Evolutionary conservation across 2,329 filamentous ascomycete genomes (phyloP).

Genomic region (Thelonectria rubi): DNA sequence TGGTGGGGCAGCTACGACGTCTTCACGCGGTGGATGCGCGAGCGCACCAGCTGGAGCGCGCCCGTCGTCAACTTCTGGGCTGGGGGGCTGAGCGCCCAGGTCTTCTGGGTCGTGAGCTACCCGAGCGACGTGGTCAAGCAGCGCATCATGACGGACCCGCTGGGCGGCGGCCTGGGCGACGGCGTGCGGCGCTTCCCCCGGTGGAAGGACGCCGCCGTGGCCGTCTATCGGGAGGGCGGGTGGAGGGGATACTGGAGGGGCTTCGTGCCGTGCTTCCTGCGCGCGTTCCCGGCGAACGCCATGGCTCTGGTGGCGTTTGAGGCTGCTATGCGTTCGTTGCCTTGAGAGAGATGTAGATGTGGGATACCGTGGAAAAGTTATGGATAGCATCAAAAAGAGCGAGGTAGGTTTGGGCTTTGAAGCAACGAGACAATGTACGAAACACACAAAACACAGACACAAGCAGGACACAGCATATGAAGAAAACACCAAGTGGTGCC

Average conservation of each 20-base stretch:
- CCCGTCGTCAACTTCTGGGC: constrained; percentile 97
- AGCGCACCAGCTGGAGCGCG: constrained; percentile 74
- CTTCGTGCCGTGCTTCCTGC: constrained; percentile 90
- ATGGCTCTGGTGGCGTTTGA: constrained; percentile 95
- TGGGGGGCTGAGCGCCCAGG: constrained; percentile 88
- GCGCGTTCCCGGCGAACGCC: constrained; percentile 95
- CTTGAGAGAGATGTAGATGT: constrained; percentile 43
- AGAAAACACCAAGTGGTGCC: constrained; percentile 43
- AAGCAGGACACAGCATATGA: neutral
- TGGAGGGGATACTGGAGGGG: constrained; percentile 89
- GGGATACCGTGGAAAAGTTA: neutral
- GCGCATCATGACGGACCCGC: constrained; percentile 93
- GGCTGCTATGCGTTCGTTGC: constrained; percentile 79
- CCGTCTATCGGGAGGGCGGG: constrained; percentile 80
- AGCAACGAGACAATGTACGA: constrained; percentile 1
- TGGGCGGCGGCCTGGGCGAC: constrained; percentile 75
- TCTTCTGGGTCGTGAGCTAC: constrained; percentile 94
- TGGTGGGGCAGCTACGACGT: constrained; percentile 98
- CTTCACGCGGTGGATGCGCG: constrained; percentile 73
- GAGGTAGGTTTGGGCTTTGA: neutral
- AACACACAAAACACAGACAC: neutral
- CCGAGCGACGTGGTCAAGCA: constrained; percentile 96
- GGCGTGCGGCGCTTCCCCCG: constrained; percentile 72
- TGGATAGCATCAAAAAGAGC: neutral
- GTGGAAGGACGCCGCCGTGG: constrained; percentile 82